Evolutionary conservation across 2,329 filamentous ascomycete genomes (phyloP).

Genomic region (Colletotrichum australisinense): DNA sequence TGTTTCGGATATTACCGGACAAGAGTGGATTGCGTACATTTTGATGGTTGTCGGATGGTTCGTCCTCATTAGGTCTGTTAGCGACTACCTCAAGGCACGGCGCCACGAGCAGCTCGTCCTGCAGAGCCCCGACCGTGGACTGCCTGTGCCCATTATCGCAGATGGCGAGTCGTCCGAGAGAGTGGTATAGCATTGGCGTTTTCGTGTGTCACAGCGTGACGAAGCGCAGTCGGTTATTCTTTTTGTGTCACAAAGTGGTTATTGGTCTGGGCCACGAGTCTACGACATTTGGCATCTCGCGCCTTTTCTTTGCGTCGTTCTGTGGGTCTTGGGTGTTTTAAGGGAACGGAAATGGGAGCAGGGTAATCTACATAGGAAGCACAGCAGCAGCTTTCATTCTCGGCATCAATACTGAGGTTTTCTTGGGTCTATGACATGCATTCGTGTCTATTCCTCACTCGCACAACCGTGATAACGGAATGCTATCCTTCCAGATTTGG

Average conservation of each 20-base stretch:
- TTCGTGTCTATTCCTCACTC: not conserved
- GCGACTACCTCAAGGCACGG: conserved; percentile 88
- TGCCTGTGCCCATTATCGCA: conserved; percentile 87
- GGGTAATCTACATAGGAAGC: conserved; percentile 30
- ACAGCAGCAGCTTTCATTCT: not conserved
- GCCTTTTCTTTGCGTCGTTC: conserved; percentile 14
- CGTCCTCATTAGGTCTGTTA: conserved; percentile 92
- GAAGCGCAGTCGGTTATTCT: not conserved
- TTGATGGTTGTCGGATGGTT: conserved; percentile 99
- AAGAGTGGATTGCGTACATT: conserved; percentile 90
- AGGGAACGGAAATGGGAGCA: conserved; percentile 20
- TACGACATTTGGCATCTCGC: conserved; percentile 8
- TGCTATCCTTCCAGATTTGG: not conserved
- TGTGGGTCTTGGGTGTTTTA: not conserved
- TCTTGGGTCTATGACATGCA: not conserved
- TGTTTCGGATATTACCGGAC: conserved; percentile 72
- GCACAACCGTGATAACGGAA: too few relatives aligned
- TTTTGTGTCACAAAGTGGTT: not conserved
- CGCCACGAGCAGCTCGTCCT: conserved; percentile 93
- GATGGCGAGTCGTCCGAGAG: conserved; percentile 84
- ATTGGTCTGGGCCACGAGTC: not conserved
- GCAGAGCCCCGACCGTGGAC: conserved; percentile 89
- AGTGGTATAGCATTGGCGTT: conserved; percentile 66
- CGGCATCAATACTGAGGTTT: conserved; percentile 22
- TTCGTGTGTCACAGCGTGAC: not conserved